These are phyloP conservation scores for Pinguiococcus pyrenoidosus DNA, from an alignment of 108 stramenopile genomes.

Conservation along the genomic window DNA sequence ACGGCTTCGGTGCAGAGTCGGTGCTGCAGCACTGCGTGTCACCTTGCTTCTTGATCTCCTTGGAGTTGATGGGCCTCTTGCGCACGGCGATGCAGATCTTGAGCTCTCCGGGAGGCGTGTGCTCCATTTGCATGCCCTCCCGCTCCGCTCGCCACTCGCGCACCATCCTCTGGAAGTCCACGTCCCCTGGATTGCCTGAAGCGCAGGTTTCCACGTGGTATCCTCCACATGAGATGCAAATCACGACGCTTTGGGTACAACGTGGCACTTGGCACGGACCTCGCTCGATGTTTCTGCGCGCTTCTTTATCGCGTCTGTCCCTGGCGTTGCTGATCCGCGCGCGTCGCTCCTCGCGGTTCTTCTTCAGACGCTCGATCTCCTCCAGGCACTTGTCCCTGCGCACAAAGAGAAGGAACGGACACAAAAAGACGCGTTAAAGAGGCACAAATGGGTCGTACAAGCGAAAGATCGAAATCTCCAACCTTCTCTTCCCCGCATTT, in stretches of 20 bases:
- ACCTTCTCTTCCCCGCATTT: no score
- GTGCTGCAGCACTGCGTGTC: slow-evolving; percentile 32
- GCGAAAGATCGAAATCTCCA: no score
- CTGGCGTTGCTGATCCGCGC: slow-evolving; percentile 52
- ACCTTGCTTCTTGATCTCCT: slow-evolving; percentile 58
- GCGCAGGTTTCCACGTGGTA: no score
- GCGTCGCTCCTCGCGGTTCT: slow-evolving; percentile 68
- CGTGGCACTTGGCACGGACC: no score
- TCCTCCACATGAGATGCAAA: no score
- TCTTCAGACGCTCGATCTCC: slow-evolving; percentile 52
- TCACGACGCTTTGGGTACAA: no score
- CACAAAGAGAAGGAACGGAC: no score
- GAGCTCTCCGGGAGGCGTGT: slow-evolving; percentile 40
- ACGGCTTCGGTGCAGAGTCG: neutral
- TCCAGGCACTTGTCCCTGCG: slow-evolving; percentile 40
- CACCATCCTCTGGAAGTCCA: slow-evolving; percentile 90
- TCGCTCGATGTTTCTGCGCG: slow-evolving; percentile 51
- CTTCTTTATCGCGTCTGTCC: slow-evolving; percentile 56
- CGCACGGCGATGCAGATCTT: slow-evolving; percentile 51
- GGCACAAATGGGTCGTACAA: no score
- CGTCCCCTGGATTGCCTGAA: slow-evolving; percentile 96
- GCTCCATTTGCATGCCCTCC: neutral
- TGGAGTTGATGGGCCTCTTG: slow-evolving; percentile 34
- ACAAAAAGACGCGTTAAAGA: no score
- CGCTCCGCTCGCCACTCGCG: slow-evolving; percentile 37